Evolutionary conservation across 352 stramenopile species (phyloP).

Genomic region (Thalassiosira gravida): DNA sequence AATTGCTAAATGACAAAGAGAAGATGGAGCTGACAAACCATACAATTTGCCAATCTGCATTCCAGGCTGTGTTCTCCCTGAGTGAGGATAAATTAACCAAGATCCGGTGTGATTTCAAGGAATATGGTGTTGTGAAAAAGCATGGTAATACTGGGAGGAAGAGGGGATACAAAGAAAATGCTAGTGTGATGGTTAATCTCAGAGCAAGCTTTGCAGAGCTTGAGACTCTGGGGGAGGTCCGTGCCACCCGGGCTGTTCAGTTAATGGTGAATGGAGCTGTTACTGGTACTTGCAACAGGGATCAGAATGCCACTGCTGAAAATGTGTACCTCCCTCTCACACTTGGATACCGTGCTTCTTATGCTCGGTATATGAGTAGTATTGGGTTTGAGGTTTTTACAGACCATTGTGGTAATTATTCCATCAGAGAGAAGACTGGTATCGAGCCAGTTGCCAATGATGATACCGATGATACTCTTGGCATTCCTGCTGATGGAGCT

Average conservation of each 20-base stretch:
- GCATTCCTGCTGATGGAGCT: no score
- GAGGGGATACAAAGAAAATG: conserved; percentile 1
- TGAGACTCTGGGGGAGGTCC: background rate
- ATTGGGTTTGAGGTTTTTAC: conserved; percentile 3
- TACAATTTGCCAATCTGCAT: no score
- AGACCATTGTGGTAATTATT: background rate
- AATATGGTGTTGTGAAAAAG: background rate
- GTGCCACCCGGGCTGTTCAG: background rate
- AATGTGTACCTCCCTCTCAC: conserved; percentile 2
- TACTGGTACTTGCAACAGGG: background rate
- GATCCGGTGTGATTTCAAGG: background rate
- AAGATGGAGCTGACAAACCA: background rate
- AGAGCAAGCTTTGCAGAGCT: background rate
- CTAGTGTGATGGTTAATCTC: background rate
- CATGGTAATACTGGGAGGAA: background rate
- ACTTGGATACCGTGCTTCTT: background rate
- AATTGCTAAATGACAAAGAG: background rate
- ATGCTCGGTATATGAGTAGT: background rate
- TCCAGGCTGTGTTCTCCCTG: background rate
- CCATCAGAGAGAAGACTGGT: no score
- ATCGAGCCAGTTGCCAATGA: no score
- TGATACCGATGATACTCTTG: no score
- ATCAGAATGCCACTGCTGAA: background rate
- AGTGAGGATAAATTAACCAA: background rate
- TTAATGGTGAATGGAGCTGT: conserved; percentile 1